Percentiles rank a stretch among this genome's conserved stretches.
Evolutionary conservation across 1,284 basidiomycete genomes (phyloP).

Genomic region (Apiotrichum gamsii): DNA sequence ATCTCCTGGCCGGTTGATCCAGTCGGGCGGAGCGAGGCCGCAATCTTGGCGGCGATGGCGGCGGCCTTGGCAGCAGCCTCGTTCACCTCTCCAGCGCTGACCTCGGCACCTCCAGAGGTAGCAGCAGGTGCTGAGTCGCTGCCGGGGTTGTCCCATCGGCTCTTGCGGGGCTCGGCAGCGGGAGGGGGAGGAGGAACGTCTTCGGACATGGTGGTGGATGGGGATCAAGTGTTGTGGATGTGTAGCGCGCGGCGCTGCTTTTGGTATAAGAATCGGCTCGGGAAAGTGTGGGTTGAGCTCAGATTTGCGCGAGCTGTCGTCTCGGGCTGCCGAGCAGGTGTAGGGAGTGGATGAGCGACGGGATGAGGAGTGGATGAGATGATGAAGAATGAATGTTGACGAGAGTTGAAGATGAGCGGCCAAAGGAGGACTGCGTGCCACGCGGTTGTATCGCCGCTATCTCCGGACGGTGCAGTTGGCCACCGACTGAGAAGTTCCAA

Average conservation of each 20-base stretch:
- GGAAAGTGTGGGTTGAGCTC: no score
- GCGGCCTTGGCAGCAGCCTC: slow-evolving; percentile 63
- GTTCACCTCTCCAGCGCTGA: slow-evolving; percentile 49
- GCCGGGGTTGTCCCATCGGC: slow-evolving; percentile 14
- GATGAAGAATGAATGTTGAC: no score
- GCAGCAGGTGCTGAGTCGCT: slow-evolving; percentile 41
- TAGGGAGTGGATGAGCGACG: no score
- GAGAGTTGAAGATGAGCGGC: neutral
- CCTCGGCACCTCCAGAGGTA: slow-evolving; percentile 38
- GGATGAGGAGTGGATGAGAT: no score
- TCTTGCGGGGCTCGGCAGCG: slow-evolving; percentile 9
- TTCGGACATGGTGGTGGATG: slow-evolving; percentile 9
- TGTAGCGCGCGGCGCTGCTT: neutral
- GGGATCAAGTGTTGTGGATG: no score
- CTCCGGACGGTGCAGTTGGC: neutral
- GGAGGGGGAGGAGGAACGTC: neutral
- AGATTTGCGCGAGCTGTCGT: no score
- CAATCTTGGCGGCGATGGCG: slow-evolving; percentile 80
- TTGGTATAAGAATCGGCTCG: no score
- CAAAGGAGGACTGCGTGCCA: slow-evolving; percentile 2
- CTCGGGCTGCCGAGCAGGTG: no score
- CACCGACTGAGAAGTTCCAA: neutral
- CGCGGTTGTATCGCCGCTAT: slow-evolving; percentile 6
- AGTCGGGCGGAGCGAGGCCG: slow-evolving; percentile 60
- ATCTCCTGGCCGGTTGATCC: slow-evolving; percentile 48